Conservation (phyloP, 2,329 filamentous ascomycete genomes). For the Penicillium expansum region DNA sequence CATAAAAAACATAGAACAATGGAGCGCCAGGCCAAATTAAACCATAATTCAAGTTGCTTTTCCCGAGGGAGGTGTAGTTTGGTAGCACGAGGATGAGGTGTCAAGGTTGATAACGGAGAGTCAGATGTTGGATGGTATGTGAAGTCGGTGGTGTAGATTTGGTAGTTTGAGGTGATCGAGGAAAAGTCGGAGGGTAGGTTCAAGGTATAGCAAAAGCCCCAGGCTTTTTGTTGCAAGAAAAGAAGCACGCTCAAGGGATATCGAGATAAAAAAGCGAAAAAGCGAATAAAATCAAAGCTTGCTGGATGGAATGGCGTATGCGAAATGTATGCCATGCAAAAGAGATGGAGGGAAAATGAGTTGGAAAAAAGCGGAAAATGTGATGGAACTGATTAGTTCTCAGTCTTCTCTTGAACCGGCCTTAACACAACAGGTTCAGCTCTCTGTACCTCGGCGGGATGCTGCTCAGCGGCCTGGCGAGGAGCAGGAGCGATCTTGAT, state of each 20-base stretch:
- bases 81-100: neutral
- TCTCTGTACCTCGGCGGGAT: constrained; percentile 16
- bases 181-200: neutral
- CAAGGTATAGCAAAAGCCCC: constrained; percentile 22
- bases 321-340: constrained; percentile 3
- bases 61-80: neutral
- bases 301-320: constrained; percentile 13
- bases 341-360: neutral
- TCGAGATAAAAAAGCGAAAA: constrained; percentile 21
- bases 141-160: neutral
- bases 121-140: neutral
- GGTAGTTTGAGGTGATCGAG: neutral
- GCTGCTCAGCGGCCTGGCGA: constrained; percentile 31
- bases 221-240: constrained; percentile 15
- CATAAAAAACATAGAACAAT: neutral
- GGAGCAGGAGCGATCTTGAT: constrained; percentile 31
- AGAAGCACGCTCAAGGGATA: constrained; percentile 30
- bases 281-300: constrained; percentile 9
- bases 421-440: constrained; percentile 15
- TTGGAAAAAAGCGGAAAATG: neutral
- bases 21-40: constrained; percentile 2
- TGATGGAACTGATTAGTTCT: constrained; percentile 6
- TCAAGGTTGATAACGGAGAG: neutral
- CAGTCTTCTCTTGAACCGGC: constrained; percentile 26
- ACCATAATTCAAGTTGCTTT: constrained; percentile 4